phyloP scores from a whole-genome alignment of 805 yeast genomes.

The Ascoidea tarda region DNA sequence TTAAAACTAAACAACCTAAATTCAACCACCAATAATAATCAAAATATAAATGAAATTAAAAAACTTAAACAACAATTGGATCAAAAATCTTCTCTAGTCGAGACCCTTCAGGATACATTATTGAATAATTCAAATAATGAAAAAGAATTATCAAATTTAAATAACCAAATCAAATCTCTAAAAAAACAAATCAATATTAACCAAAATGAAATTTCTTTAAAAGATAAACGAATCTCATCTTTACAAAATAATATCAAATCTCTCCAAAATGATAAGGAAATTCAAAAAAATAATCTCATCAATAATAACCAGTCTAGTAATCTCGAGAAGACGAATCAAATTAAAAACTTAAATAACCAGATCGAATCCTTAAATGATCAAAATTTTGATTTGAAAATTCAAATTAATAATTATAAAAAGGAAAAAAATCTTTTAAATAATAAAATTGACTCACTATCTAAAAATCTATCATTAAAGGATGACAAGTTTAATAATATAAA shows the following conservation, averaged over 20 bases:
- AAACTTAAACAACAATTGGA: neutral
- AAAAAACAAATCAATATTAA: no score
- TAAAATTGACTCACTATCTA: slow-evolving; percentile 12
- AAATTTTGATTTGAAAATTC: neutral
- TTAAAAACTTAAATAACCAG: no score
- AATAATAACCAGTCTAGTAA: no score
- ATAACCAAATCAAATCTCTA: neutral
- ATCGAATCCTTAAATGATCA: neutral
- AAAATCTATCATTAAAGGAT: slow-evolving; percentile 8
- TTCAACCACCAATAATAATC: slow-evolving; percentile 2
- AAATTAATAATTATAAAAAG: slow-evolving; percentile 8
- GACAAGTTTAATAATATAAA: slow-evolving; percentile 2
- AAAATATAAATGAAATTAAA: slow-evolving; percentile 3
- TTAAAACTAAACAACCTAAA: neutral
- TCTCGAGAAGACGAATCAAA: no score
- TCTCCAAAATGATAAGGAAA: no score
- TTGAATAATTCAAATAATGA: slow-evolving; percentile 1
- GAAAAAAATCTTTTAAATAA: slow-evolving; percentile 12
- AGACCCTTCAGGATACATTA: neutral
- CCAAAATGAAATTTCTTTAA: no score
- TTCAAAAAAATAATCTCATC: no score
- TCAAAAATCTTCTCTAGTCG: neutral
- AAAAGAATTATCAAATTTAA: neutral
- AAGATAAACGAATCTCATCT: no score
- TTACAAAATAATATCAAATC: no score